These are phyloP conservation scores for Eruca vesicaria DNA, from an alignment of 441 rosid genomes.

Conservation along the genomic window DNA sequence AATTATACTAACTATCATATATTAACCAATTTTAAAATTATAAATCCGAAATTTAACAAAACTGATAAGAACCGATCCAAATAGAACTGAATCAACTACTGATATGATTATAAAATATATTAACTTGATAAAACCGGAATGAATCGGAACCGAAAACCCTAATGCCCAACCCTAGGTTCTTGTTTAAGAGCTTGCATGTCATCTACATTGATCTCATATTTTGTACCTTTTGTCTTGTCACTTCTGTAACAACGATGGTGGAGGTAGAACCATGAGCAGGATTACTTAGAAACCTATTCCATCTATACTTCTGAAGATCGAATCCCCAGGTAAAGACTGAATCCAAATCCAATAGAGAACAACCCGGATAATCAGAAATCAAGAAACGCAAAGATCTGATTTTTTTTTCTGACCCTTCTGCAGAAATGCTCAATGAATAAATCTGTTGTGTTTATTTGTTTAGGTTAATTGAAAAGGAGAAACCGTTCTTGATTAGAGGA, in stretches of 20 bases:
- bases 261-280: constrained; percentile 16
- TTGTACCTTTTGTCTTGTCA: constrained; percentile 15
- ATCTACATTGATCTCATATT: constrained; percentile 21
- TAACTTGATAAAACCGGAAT: neutral
- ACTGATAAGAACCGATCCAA: neutral
- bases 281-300: neutral
- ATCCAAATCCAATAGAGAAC: constrained; percentile 1
- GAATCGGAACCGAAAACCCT: neutral
- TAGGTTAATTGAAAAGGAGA: constrained; percentile 4
- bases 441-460: constrained; percentile 1
- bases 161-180: neutral
- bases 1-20: no score
- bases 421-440: neutral
- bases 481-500: constrained; percentile 16
- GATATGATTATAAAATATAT: neutral
- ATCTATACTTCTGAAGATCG: constrained; percentile 7
- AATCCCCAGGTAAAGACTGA: constrained; percentile 18
- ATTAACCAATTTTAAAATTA: no score
- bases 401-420: constrained; percentile 6
- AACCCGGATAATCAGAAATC: neutral
- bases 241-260: constrained; percentile 30
- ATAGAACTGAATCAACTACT: neutral
- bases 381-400: constrained; percentile 7
- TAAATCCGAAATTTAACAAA: neutral
- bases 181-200: constrained; percentile 28